Percentiles rank a stretch among this genome's conserved stretches.
These are phyloP conservation scores for Penicillium cinerascens DNA, from an alignment of 495 filamentous ascomycete species.

Conservation along the genomic window DNA sequence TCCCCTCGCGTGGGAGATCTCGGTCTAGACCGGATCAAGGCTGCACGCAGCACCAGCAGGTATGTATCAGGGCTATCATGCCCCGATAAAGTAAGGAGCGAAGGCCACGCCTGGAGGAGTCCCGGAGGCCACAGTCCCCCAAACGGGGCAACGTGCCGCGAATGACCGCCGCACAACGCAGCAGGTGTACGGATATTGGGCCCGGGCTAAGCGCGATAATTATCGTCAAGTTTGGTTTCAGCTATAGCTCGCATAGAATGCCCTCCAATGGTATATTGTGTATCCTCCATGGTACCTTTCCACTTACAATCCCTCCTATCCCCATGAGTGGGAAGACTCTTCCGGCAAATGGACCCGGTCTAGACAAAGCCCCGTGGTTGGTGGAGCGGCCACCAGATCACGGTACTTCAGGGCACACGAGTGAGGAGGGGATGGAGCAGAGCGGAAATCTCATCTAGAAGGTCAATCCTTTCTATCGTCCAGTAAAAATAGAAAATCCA, in stretches of 20 bases:
- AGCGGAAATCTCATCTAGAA: background rate
- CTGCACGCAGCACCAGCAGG: background rate
- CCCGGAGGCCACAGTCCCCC: slow-evolving; percentile 3
- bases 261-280: background rate
- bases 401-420: background rate
- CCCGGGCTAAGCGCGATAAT: slow-evolving; percentile 16
- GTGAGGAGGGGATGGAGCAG: background rate
- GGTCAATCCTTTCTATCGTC: background rate
- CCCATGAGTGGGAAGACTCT: slow-evolving; percentile 19
- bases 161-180: slow-evolving; percentile 18
- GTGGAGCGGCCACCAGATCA: slow-evolving; percentile 1
- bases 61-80: background rate
- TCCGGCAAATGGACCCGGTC: slow-evolving; percentile 29
- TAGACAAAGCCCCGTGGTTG: slow-evolving; percentile 22
- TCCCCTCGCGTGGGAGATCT: background rate
- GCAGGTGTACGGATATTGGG: slow-evolving; percentile 4
- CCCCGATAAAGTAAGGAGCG: background rate
- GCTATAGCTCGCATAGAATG: background rate
- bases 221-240: background rate
- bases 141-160: slow-evolving; percentile 4
- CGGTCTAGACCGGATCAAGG: background rate
- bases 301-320: background rate
- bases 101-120: background rate
- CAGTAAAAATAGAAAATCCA: background rate
- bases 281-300: background rate